phyloP scores from a whole-genome alignment of 2,329 filamentous ascomycete species.

The Fusarium citri region DNA sequence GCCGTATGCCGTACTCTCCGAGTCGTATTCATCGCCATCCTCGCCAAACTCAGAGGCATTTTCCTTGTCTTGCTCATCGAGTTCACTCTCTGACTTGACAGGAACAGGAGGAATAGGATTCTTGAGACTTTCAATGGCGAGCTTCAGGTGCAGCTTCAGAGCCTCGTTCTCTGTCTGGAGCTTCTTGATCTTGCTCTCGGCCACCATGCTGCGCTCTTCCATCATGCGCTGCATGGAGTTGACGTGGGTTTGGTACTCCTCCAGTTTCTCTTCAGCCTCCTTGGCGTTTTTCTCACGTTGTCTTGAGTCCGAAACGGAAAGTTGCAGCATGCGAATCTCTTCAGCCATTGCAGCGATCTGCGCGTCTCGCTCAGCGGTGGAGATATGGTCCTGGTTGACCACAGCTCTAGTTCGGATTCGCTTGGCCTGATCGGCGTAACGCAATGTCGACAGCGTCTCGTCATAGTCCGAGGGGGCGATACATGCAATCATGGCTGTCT shows the following conservation, averaged over 20 bases:
- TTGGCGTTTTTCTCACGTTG: slow-evolving; percentile 81
- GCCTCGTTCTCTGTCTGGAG: slow-evolving; percentile 92
- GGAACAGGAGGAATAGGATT: slow-evolving; percentile 83
- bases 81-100: slow-evolving; percentile 50
- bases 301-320: slow-evolving; percentile 74
- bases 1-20: slow-evolving; percentile 59
- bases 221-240: slow-evolving; percentile 91
- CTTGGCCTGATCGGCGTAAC: slow-evolving; percentile 98
- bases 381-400: slow-evolving; percentile 95
- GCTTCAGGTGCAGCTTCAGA: slow-evolving; percentile 84
- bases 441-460: slow-evolving; percentile 93
- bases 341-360: slow-evolving; percentile 96
- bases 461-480: slow-evolving; percentile 97
- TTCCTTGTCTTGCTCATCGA: slow-evolving; percentile 53
- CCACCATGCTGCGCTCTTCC: slow-evolving; percentile 91
- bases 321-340: slow-evolving; percentile 87
- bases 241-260: slow-evolving; percentile 95
- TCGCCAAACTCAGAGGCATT: slow-evolving; percentile 66
- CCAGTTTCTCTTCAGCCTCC: slow-evolving; percentile 83
- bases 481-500: slow-evolving; percentile 99
- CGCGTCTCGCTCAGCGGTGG: slow-evolving; percentile 90
- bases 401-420: slow-evolving; percentile 93
- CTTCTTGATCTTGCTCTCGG: slow-evolving; percentile 92
- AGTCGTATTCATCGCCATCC: slow-evolving; percentile 68
- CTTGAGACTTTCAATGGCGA: slow-evolving; percentile 86